Percentiles rank a stretch among this genome's conserved stretches.
Evolutionary conservation across 495 filamentous ascomycete genomes (phyloP).

Genomic region (Penicillium nucicola): DNA sequence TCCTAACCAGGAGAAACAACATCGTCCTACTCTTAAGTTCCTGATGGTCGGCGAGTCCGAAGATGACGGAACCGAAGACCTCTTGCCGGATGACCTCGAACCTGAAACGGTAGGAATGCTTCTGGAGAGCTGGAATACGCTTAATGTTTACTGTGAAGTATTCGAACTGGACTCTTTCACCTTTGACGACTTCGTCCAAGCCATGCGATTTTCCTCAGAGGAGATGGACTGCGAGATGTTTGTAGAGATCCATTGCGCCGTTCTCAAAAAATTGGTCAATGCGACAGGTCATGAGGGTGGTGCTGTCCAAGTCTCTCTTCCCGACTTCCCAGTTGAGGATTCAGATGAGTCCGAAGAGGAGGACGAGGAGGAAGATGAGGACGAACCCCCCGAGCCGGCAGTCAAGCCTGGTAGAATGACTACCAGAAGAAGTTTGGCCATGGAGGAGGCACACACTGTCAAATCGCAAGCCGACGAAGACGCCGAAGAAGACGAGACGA

Average conservation of each 20-base stretch:
- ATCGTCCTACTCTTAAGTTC: conserved; percentile 74
- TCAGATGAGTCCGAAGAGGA: conserved; percentile 60
- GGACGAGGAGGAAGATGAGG: conserved; percentile 49
- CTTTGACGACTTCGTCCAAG: conserved; percentile 92
- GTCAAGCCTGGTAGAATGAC: conserved; percentile 66
- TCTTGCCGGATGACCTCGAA: conserved; percentile 57
- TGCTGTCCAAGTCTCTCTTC: conserved; percentile 72
- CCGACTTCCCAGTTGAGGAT: conserved; percentile 67
- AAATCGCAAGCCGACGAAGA: conserved; percentile 44
- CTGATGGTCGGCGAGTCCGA: conserved; percentile 57
- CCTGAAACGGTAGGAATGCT: conserved; percentile 79
- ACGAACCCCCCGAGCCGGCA: conserved; percentile 39
- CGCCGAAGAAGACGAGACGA: conserved; percentile 30
- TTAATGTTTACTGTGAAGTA: conserved; percentile 94
- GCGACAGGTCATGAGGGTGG: conserved; percentile 68
- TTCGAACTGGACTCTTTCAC: conserved; percentile 94
- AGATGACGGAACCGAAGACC: conserved; percentile 36
- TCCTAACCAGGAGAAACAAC: conserved; percentile 53
- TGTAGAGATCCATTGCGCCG: conserved; percentile 85
- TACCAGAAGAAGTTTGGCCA: conserved; percentile 80
- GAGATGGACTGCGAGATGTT: conserved; percentile 84
- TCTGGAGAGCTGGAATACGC: conserved; percentile 89
- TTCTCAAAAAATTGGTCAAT: conserved; percentile 83
- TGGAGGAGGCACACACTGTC: conserved; percentile 66
- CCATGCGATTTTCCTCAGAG: conserved; percentile 73